Percentiles rank a stretch among this genome's conserved stretches.
These are phyloP conservation scores for Taiwanofungus camphoratus DNA, from an alignment of 1,284 basidiomycete species.

Conservation along the genomic window DNA sequence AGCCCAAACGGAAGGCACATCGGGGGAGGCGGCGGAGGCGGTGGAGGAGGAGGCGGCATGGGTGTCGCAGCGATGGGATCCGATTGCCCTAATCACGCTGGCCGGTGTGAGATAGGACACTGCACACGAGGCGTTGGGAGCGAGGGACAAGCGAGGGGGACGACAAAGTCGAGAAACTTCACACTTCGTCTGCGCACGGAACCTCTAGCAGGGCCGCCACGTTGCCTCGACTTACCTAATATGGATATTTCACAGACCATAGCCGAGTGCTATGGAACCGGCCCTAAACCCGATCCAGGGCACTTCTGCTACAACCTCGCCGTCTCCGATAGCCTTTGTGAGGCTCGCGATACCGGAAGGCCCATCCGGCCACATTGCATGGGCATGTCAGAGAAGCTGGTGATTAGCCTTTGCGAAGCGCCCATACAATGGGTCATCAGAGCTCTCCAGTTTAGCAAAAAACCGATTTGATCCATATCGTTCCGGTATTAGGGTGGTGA, in stretches of 20 bases:
- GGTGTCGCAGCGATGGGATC: slow-evolving; percentile 23
- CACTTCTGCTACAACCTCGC: not conserved
- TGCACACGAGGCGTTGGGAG: slow-evolving; percentile 18
- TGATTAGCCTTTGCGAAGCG: slow-evolving; percentile 6
- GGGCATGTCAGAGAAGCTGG: not conserved
- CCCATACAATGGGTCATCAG: not conserved
- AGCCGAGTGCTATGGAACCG: not conserved
- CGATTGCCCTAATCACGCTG: slow-evolving; percentile 11
- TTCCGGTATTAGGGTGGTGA: not conserved
- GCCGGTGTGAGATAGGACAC: slow-evolving; percentile 10
- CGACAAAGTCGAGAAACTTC: slow-evolving; percentile 8
- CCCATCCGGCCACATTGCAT: slow-evolving; percentile 4
- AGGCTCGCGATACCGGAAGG: not conserved
- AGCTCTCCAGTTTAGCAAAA: not conserved
- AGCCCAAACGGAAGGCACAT: slow-evolving; percentile 25
- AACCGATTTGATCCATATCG: not conserved
- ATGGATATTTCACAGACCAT: not conserved
- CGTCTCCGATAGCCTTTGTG: slow-evolving; percentile 1
- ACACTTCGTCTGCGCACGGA: not conserved
- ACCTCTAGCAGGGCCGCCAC: slow-evolving; percentile 5
- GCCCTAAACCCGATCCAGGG: slow-evolving; percentile 10
- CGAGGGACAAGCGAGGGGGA: slow-evolving; percentile 5
- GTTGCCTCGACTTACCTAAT: slow-evolving; percentile 7
- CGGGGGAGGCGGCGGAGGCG: slow-evolving; percentile 24
- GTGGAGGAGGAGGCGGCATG: slow-evolving; percentile 27